phyloP scores from a whole-genome alignment of 345 rosid species.

The Eucalyptus polybractea region DNA sequence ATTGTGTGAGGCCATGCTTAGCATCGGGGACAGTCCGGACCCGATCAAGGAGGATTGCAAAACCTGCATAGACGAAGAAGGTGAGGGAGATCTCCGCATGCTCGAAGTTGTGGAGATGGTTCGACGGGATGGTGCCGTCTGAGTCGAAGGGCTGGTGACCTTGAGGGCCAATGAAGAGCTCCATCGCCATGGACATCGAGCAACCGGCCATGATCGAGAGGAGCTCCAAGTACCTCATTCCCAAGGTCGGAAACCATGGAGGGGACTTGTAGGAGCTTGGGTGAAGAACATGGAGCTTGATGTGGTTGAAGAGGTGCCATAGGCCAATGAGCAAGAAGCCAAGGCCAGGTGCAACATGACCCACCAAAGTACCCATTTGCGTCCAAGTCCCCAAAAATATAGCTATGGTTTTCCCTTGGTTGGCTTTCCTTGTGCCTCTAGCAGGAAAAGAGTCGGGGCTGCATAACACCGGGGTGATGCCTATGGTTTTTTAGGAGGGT shows the following conservation, averaged over 20 bases:
- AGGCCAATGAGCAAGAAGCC: conserved; percentile 54
- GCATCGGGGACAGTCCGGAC: background rate
- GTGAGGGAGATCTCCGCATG: conserved; percentile 55
- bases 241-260: conserved; percentile 53
- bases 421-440: background rate
- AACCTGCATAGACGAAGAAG: conserved; percentile 47
- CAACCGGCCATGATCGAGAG: conserved; percentile 37
- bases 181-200: conserved; percentile 54
- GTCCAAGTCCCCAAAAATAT: background rate
- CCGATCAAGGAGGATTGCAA: conserved; percentile 45
- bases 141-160: conserved; percentile 66
- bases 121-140: conserved; percentile 67
- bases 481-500: background rate
- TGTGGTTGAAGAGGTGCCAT: conserved; percentile 79
- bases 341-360: conserved; percentile 68
- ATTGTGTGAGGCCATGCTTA: conserved; percentile 22
- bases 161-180: conserved; percentile 62
- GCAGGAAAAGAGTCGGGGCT: background rate
- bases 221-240: conserved; percentile 52
- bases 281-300: conserved; percentile 37
- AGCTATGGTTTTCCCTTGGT: background rate
- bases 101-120: conserved; percentile 81
- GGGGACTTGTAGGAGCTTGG: conserved; percentile 42
- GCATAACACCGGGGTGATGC: background rate
- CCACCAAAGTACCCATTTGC: conserved; percentile 61